phyloP scores from a whole-genome alignment of 305 asterid genomes.

The Fraxinus dipetala region DNA sequence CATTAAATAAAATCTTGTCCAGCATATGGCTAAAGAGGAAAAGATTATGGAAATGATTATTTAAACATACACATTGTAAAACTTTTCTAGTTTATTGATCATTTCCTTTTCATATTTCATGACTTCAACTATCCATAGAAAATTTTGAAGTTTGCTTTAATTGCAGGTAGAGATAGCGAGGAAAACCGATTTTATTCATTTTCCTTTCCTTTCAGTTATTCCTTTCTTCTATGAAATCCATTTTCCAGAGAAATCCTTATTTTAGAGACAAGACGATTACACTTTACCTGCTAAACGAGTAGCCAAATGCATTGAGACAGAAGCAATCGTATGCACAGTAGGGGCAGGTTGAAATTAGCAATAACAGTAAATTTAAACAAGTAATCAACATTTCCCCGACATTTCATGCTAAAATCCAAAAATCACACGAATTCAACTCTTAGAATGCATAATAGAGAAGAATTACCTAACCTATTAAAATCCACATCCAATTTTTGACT shows the following conservation, averaged over 20 bases:
- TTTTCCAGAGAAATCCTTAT: background rate
- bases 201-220: background rate
- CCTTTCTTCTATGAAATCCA: background rate
- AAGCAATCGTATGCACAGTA: background rate
- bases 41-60: background rate
- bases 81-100: background rate
- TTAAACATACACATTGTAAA: background rate
- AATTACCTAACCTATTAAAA: background rate
- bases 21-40: background rate
- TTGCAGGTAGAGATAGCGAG: background rate
- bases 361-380: background rate
- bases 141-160: background rate
- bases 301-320: background rate
- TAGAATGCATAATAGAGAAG: slow-evolving; percentile 7
- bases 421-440: slow-evolving; percentile 1
- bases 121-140: background rate
- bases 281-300: background rate
- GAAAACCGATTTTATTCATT: background rate
- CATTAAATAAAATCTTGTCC: background rate
- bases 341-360: background rate
- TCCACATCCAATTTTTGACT: background rate
- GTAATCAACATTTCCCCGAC: background rate
- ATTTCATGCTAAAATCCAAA: slow-evolving; percentile 2
- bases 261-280: background rate
- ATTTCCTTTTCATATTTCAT: background rate